Conservation (phyloP, 306 rosid genomes). For the Sindora glabra region DNA sequence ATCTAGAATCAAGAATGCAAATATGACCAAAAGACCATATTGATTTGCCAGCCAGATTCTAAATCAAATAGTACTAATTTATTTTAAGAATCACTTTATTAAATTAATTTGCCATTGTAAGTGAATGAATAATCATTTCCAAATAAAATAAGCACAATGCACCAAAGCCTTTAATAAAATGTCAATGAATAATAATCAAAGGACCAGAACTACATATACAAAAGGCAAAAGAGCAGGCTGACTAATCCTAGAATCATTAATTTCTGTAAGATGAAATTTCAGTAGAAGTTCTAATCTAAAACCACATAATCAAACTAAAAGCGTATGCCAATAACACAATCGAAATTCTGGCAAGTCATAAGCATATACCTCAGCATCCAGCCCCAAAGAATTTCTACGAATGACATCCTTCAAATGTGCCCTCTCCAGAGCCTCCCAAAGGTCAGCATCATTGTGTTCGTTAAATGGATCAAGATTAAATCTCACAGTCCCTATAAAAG, state of each 20-base stretch:
- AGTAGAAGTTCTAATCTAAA: neutral
- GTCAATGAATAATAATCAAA: neutral
- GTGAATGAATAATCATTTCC: neutral
- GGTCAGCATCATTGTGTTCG: conserved; percentile 73
- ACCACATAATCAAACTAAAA: neutral
- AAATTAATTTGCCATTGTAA: neutral
- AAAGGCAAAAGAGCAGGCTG: neutral
- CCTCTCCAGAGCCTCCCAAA: conserved; percentile 87
- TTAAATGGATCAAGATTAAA: conserved; percentile 82
- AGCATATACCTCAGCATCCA: conserved; percentile 62
- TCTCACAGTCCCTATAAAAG: conserved; percentile 58
- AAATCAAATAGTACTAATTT: neutral
- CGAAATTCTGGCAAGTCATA: too few relatives aligned
- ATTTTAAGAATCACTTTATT: neutral
- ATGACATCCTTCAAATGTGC: conserved; percentile 72
- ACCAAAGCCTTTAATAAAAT: neutral
- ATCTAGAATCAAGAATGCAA: neutral
- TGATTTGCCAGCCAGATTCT: neutral
- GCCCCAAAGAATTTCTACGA: conserved; percentile 61
- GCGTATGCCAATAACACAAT: too few relatives aligned
- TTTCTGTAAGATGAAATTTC: neutral
- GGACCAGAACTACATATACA: neutral
- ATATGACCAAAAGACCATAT: neutral
- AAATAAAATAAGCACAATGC: neutral
- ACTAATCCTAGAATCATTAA: neutral